These are phyloP conservation scores for Plasmopara muralis DNA, from an alignment of 352 stramenopile genomes.

Conservation along the genomic window DNA sequence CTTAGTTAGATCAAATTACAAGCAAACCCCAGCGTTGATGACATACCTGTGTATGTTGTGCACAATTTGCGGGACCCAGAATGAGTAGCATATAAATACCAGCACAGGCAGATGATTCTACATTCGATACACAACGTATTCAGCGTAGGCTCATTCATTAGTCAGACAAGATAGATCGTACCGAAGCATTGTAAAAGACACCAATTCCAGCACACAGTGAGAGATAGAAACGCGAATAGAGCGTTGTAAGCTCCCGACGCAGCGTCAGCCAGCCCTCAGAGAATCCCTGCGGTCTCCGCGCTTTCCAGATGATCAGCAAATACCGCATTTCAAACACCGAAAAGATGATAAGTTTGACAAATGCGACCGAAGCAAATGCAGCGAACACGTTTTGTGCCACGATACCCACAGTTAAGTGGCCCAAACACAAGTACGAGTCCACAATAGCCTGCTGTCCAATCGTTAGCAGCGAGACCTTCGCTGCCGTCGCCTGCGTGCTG, in stretches of 20 bases:
- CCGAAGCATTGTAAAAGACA: constrained; percentile 89
- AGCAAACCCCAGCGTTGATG: constrained; percentile 1
- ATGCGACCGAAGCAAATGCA: constrained; percentile 93
- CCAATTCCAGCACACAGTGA: constrained; percentile 88
- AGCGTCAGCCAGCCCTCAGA: constrained; percentile 84
- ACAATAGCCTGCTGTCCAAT: constrained; percentile 84
- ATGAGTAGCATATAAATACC: constrained; percentile 94
- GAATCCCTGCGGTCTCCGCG: constrained; percentile 81
- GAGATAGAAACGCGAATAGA: constrained; percentile 96
- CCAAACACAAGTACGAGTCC: constrained; percentile 94
- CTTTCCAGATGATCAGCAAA: constrained; percentile 96
- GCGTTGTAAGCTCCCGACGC: constrained; percentile 87
- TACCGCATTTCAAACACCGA: constrained; percentile 99
- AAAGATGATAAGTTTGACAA: constrained; percentile 98
- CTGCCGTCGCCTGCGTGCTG: constrained; percentile 75
- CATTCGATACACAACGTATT: constrained; percentile 5
- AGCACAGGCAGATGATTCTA: constrained; percentile 85
- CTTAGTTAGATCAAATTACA: background rate
- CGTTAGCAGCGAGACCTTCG: constrained; percentile 74
- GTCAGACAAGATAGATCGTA: constrained; percentile 12
- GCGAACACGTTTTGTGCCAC: constrained; percentile 93
- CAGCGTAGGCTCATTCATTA: background rate
- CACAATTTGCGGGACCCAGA: constrained; percentile 98
- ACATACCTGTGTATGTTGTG: constrained; percentile 87
- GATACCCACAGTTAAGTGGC: constrained; percentile 93